A percentile compares a stretch with the other conserved stretches of the same genome.
These are phyloP conservation scores for Claviceps spartinae DNA, from an alignment of 2,329 filamentous ascomycete species.

Conservation along the genomic window DNA sequence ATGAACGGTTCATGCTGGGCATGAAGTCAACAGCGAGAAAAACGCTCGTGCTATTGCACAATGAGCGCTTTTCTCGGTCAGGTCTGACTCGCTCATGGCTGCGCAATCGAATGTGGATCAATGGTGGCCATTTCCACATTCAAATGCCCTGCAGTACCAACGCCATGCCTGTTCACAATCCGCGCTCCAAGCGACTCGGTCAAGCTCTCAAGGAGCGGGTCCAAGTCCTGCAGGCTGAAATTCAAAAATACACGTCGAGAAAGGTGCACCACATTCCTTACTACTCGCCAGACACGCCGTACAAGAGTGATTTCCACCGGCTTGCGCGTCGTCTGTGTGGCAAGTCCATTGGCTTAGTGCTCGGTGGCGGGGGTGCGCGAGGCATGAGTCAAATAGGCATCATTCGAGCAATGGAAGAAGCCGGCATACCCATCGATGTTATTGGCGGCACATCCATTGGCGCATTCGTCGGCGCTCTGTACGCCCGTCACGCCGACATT, in stretches of 20 bases:
- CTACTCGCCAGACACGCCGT: constrained; percentile 82
- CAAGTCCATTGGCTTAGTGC: constrained; percentile 84
- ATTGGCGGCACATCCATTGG: constrained; percentile 94
- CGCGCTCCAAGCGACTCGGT: constrained; percentile 64
- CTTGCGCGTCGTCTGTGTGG: constrained; percentile 81
- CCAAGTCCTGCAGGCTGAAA: constrained; percentile 88
- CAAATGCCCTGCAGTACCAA: constrained; percentile 82
- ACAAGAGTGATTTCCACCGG: constrained; percentile 93
- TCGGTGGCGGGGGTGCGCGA: constrained; percentile 84
- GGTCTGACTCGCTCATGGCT: constrained; percentile 84
- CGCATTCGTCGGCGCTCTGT: constrained; percentile 85
- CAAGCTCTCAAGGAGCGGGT: constrained; percentile 83
- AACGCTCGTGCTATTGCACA: constrained; percentile 76
- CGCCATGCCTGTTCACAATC: constrained; percentile 55
- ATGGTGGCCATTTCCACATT: constrained; percentile 92
- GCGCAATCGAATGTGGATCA: constrained; percentile 90
- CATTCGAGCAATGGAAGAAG: constrained; percentile 88
- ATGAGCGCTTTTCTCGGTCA: constrained; percentile 73
- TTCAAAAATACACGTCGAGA: constrained; percentile 95
- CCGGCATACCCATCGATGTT: constrained; percentile 89
- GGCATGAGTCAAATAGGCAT: constrained; percentile 89
- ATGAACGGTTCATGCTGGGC: constrained; percentile 87
- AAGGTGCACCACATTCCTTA: constrained; percentile 77
- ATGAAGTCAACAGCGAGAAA: constrained; percentile 96
- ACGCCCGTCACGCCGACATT: constrained; percentile 89